These are phyloP conservation scores for Inga leiocalycina DNA, from an alignment of 306 rosid genomes.

Conservation along the genomic window DNA sequence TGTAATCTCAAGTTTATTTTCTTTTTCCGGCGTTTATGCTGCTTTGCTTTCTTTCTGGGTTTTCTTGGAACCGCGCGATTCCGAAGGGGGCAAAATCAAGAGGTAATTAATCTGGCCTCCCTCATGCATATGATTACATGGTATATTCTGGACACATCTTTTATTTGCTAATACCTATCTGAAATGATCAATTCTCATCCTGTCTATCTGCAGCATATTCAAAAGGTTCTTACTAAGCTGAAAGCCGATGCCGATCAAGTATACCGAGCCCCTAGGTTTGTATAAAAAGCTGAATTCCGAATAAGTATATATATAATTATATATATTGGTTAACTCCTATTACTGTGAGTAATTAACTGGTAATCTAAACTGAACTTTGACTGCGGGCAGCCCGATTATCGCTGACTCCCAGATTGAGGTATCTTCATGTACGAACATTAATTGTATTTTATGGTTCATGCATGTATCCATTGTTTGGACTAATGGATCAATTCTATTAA, in stretches of 20 bases:
- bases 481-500: background rate
- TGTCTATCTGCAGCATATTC: conserved; percentile 45
- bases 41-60: background rate
- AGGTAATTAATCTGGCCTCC: conserved; percentile 44
- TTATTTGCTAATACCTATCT: background rate
- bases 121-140: background rate
- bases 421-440: conserved; percentile 28
- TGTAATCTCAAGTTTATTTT: background rate
- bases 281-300: background rate
- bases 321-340: background rate
- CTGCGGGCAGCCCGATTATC: conserved; percentile 43
- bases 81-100: conserved; percentile 55
- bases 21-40: background rate
- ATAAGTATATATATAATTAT: no score
- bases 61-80: conserved; percentile 14
- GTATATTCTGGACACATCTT: conserved; percentile 2
- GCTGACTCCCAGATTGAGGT: conserved; percentile 58
- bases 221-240: conserved; percentile 39
- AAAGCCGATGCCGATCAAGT: conserved; percentile 45
- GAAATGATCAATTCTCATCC: conserved; percentile 2
- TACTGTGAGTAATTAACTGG: background rate
- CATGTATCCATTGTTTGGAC: background rate
- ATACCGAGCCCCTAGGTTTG: conserved; percentile 43
- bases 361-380: conserved; percentile 20
- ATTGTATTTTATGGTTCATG: background rate